Percentiles rank a stretch among this genome's conserved stretches.
These are phyloP conservation scores for Ogataea pilisensis DNA, from an alignment of 805 yeast genomes.

Conservation along the genomic window DNA sequence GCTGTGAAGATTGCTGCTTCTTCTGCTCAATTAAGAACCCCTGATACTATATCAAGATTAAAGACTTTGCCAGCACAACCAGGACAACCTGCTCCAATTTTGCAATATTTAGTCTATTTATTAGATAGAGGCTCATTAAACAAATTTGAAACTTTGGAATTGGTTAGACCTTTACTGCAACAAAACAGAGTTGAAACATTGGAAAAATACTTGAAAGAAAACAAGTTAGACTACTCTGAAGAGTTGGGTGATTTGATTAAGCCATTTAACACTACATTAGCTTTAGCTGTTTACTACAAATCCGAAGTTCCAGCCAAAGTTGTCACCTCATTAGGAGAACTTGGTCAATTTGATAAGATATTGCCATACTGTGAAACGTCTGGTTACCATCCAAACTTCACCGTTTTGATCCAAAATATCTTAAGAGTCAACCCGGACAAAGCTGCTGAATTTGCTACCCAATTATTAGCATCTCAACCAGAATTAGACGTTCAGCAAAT, in stretches of 20 bases:
- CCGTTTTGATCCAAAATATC: slow-evolving; percentile 83
- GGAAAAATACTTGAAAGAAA: slow-evolving; percentile 96
- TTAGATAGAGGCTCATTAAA: slow-evolving; percentile 91
- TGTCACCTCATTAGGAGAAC: slow-evolving; percentile 85
- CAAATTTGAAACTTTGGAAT: slow-evolving; percentile 88
- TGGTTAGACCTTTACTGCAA: slow-evolving; percentile 92
- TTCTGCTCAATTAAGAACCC: slow-evolving; percentile 88
- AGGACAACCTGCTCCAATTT: slow-evolving; percentile 90
- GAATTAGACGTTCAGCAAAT: slow-evolving; percentile 77
- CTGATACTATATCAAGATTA: slow-evolving; percentile 88
- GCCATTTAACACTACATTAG: slow-evolving; percentile 78
- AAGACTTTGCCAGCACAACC: slow-evolving; percentile 88
- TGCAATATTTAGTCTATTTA: slow-evolving; percentile 86
- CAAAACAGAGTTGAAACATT: slow-evolving; percentile 90
- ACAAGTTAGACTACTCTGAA: slow-evolving; percentile 91
- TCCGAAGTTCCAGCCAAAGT: slow-evolving; percentile 84
- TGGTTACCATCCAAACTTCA: slow-evolving; percentile 83
- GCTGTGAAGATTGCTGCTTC: slow-evolving; percentile 98
- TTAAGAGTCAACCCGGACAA: slow-evolving; percentile 94
- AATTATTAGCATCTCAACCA: slow-evolving; percentile 61
- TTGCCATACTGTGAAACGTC: slow-evolving; percentile 90
- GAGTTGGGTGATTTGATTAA: slow-evolving; percentile 96
- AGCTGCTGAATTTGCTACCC: slow-evolving; percentile 95
- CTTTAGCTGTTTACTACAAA: slow-evolving; percentile 85
- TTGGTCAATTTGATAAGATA: slow-evolving; percentile 95